Conservation (phyloP, 768 basidiomycete genomes). For the Mycena floridula region DNA sequence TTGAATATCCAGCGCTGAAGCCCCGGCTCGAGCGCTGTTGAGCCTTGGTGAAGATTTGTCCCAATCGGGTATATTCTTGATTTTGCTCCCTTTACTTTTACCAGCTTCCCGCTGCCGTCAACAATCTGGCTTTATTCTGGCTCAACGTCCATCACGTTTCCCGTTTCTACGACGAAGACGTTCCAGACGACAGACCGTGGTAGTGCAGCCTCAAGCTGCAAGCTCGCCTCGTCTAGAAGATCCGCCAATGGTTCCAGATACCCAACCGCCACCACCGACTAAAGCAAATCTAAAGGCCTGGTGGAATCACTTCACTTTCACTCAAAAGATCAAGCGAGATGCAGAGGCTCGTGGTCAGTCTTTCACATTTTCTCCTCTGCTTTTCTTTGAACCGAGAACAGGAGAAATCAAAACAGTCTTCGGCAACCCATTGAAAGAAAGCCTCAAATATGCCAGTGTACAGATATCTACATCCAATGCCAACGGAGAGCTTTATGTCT, state of each 20-base stretch:
- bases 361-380: not conserved
- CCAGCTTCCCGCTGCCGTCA: too few relatives aligned
- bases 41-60: too few relatives aligned
- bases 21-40: too few relatives aligned
- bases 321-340: conserved; percentile 57
- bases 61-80: too few relatives aligned
- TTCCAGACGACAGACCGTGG: too few relatives aligned
- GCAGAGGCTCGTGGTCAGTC: conserved; percentile 38
- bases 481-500: conserved; percentile 79
- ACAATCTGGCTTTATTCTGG: too few relatives aligned
- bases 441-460: conserved; percentile 81
- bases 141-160: too few relatives aligned
- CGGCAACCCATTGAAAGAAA: conserved; percentile 78
- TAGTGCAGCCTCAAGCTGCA: too few relatives aligned
- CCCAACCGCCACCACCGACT: conserved; percentile 27
- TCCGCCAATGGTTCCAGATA: conserved; percentile 8
- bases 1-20: too few relatives aligned
- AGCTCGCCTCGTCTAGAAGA: too few relatives aligned
- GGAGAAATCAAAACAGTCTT: conserved; percentile 58
- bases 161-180: too few relatives aligned
- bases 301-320: conserved; percentile 73
- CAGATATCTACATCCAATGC: conserved; percentile 89
- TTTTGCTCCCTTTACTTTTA: too few relatives aligned
- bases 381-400: conserved; percentile 8
- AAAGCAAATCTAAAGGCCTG: conserved; percentile 69